These are phyloP conservation scores for Metschnikowia matae DNA, from an alignment of 805 yeast species.

Conservation along the genomic window DNA sequence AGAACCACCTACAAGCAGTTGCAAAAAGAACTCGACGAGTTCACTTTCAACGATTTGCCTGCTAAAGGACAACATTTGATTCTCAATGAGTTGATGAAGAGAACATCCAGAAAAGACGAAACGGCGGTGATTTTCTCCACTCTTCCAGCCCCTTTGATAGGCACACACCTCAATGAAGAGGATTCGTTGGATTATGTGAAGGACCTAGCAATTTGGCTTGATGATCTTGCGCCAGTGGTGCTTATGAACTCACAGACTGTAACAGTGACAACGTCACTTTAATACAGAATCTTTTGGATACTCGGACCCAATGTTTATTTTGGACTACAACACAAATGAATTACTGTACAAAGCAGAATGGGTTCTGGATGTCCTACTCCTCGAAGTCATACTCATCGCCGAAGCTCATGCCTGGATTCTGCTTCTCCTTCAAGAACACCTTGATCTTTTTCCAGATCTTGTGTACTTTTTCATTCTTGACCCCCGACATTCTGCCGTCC, in stretches of 20 bases:
- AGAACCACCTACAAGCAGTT: constrained; percentile 29
- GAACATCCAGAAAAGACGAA: constrained; percentile 44
- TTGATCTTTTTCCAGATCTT: constrained; percentile 35
- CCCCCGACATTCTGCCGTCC: constrained; percentile 38
- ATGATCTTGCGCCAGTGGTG: constrained; percentile 76
- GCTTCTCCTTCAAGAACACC: constrained; percentile 27
- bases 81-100: constrained; percentile 77
- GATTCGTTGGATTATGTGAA: constrained; percentile 74
- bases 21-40: constrained; percentile 32
- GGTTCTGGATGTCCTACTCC: neutral
- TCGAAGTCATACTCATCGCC: constrained; percentile 3
- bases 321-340: too few relatives aligned
- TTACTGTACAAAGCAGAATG: too few relatives aligned
- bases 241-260: constrained; percentile 88
- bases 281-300: constrained; percentile 6
- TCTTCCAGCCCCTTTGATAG: constrained; percentile 80
- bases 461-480: constrained; percentile 44
- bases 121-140: constrained; percentile 85
- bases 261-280: constrained; percentile 92
- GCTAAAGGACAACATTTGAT: constrained; percentile 88
- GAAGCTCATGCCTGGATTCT: constrained; percentile 9
- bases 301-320: too few relatives aligned
- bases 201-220: constrained; percentile 75
- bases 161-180: constrained; percentile 67
- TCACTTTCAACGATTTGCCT: constrained; percentile 80